Evolutionary conservation across 306 rosid genomes (phyloP).

Genomic region (Abrus pulchellus): DNA sequence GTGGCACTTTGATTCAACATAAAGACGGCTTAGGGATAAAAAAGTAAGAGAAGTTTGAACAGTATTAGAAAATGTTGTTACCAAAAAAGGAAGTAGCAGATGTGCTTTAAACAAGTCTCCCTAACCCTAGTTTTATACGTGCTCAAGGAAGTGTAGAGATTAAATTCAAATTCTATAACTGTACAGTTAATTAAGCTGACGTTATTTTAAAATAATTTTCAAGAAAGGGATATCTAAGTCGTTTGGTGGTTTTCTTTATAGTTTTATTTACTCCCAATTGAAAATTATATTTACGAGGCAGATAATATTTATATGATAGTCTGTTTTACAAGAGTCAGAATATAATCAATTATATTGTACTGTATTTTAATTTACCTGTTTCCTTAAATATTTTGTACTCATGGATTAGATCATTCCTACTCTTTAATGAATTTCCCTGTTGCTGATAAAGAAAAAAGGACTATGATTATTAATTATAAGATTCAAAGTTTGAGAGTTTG

Average conservation of each 20-base stretch:
- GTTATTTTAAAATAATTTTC: not conserved
- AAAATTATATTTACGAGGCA: not conserved
- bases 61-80: slow-evolving; percentile 9
- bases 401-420: slow-evolving; percentile 1
- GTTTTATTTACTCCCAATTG: not conserved
- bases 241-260: slow-evolving; percentile 12
- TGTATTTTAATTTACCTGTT: slow-evolving; percentile 5
- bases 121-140: slow-evolving; percentile 55
- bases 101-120: slow-evolving; percentile 29
- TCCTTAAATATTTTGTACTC: not conserved
- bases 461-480: not conserved
- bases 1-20: slow-evolving; percentile 42
- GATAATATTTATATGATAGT: not conserved
- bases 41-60: slow-evolving; percentile 46
- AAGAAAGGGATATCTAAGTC: not conserved
- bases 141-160: slow-evolving; percentile 8
- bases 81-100: slow-evolving; percentile 22
- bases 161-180: slow-evolving; percentile 7
- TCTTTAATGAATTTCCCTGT: not conserved
- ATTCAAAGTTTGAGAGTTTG: not conserved
- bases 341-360: not conserved
- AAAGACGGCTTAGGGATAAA: slow-evolving; percentile 53
- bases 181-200: not conserved
- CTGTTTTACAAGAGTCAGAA: not conserved
- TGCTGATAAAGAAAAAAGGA: not conserved